Conservation (phyloP, 352 stramenopile genomes). For the Phytophthora podocarpi region DNA sequence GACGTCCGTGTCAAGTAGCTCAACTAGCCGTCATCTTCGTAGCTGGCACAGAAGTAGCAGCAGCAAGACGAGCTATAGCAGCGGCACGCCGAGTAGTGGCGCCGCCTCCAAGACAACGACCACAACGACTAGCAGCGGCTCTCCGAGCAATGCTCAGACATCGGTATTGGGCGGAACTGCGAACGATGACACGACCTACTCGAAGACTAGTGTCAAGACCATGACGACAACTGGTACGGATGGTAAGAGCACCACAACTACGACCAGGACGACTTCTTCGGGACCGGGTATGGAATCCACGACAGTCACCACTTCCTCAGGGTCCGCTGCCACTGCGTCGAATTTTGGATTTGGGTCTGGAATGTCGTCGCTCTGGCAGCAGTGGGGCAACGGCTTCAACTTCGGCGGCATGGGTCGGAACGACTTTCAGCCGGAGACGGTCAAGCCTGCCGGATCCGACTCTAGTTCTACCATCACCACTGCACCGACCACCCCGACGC, state of each 20-base stretch:
- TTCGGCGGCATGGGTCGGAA: constrained; percentile 20
- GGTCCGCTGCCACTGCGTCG: constrained; percentile 5
- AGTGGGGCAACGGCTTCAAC: constrained; percentile 35
- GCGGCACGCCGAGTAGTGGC: constrained; percentile 3
- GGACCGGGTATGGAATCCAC: constrained; percentile 24
- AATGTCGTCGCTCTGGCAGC: constrained; percentile 27
- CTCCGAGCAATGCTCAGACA: constrained; percentile 1
- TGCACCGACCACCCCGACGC: constrained; percentile 4
- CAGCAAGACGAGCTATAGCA: constrained; percentile 29
- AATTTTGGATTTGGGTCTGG: constrained; percentile 22
- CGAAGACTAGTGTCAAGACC: constrained; percentile 14
- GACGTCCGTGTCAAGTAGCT: constrained; percentile 9
- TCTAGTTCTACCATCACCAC: constrained; percentile 10
- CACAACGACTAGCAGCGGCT: constrained; percentile 19
- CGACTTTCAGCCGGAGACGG: constrained; percentile 25
- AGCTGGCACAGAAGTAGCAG: constrained; percentile 33
- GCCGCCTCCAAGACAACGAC: constrained; percentile 16
- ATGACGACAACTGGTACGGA: constrained; percentile 26
- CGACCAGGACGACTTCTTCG: constrained; percentile 29
- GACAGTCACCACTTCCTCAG: constrained; percentile 30
- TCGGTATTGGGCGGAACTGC: constrained; percentile 4
- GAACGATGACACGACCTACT: constrained; percentile 6
- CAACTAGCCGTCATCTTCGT: constrained; percentile 18
- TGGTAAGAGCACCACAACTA: constrained; percentile 25
- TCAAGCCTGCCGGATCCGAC: constrained; percentile 24